Base-by-base conservation (phyloP, 148 eudicot species). In the Nyssa sinensis region DNA sequence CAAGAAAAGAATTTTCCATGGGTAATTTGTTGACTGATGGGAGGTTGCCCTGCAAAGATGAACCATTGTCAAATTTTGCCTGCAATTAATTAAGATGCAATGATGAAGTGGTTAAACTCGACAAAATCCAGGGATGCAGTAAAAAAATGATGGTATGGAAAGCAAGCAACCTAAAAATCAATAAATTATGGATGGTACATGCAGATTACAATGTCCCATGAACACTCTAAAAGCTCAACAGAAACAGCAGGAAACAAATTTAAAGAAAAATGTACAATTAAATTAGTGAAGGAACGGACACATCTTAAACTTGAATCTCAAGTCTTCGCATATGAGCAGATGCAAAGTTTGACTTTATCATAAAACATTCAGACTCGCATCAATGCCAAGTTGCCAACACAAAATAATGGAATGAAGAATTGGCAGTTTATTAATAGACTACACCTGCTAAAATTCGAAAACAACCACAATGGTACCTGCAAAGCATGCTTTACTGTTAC, bases 21-120 rank as follows among this genome's bases (percentile, higher is more conserved):
- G 80, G 81, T 21, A 81, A 66, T 63, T 77, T 78, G 64, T 60
- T 82, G 58, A 77, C 73, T n/a, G 80, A 70, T 55, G 72, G 55
- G 30, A 69, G 55, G 75, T 67, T 72, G 25, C 75, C 86, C 93
- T 89, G 86, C 27, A 71, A 76, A 76, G 57, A 68, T 58, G 21
- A 47, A 57, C 8, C 62, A 53, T 33, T n/a, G 7, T 39, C 44
- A 71, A 13, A 24, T 32, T 27, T 44, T n/a, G 7, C 49, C 25
- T 49, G 47, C 23, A 32, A 31, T 23, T 28, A 51, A 62, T 3
- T 69, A 31, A 57, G 29, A 72, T 29, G 34, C 37, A 28, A 28
- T n/a, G 6, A 28, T 67, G 66, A 60, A 37, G 74, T 37, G 55
- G 9, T 37, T 60, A 59, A 60, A 10, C 17, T 35, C 66, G 16